Evolutionary conservation across 768 basidiomycete species (phyloP), one percentile per base, ranked within the genome.

Genomic region (Macrolepiota albuminosa): DNA sequence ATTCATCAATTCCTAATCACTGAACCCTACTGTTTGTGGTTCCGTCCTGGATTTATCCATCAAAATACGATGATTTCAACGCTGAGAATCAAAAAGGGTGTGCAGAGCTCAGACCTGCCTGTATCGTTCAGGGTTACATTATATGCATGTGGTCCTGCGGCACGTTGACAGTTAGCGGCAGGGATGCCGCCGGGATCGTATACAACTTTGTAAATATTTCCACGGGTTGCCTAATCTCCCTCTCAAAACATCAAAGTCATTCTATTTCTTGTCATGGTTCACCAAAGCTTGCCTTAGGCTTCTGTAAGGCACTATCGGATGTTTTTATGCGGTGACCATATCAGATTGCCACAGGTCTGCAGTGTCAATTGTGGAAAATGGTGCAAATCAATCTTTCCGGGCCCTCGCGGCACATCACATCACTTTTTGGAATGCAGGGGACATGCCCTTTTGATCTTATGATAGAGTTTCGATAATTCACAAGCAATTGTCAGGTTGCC

Each of bases 401-500:
- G 18, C 14, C 55, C 42, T 54, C 36, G 26, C 40, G 21, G 43
- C 34, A 59, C 29, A 9, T 36, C 33, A 16, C 18, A 34, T 24
- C 26, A n/a, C 54, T 56, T 24, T 47, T 9, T 36, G 14, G 16
- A 56, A 47, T 56, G 45, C 55, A 56, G 54, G 43, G 37, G n/a
- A 56, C 14, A 55, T 34, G 42, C 54, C 42, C n/a, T 45, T 56
- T 46, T 21, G 43, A 21, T 43, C 43, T 29, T 56, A 14, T 56
- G 33, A 43, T 43, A 56, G 40, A 36, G 24, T 37, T 56, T 47
- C 42, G 6, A 21, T 46, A 14, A 56, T 18, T 46, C 33, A 46
- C 24, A 46, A 56, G 11, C 10, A 42, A 45, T 45, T 45, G 54
- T 34, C 34, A 49, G 29, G n/a, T 54, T 63, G 59, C 62, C 62